A percentile compares a stretch with the other conserved stretches of the same genome.
These are phyloP conservation scores for Leccinum sublutescens DNA, from an alignment of 768 basidiomycete species.

Conservation along the genomic window DNA sequence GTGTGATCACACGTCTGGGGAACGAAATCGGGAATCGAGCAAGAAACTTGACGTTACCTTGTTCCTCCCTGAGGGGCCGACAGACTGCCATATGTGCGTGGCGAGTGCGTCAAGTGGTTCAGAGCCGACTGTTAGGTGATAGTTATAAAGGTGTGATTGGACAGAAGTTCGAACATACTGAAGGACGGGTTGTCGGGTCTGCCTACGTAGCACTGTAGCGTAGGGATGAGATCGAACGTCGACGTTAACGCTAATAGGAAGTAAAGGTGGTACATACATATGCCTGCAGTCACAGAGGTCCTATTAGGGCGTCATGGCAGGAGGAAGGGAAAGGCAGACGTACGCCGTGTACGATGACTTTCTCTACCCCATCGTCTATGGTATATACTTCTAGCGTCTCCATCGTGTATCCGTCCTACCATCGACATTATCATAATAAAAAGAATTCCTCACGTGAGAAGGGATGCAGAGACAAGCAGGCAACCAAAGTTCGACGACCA, in stretches of 20 bases:
- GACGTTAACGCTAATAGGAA: background rate
- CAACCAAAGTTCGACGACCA: background rate
- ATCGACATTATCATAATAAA: background rate
- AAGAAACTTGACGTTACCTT: constrained; percentile 49
- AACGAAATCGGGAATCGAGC: background rate
- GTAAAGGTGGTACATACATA: constrained; percentile 38
- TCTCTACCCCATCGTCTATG: constrained; percentile 48
- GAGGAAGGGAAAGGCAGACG: background rate
- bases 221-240: background rate
- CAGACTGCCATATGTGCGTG: constrained; percentile 64
- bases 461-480: background rate
- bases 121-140: constrained; percentile 60
- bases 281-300: constrained; percentile 37
- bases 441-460: background rate
- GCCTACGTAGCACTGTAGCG: constrained; percentile 77
- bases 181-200: constrained; percentile 87
- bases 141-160: background rate
- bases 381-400: constrained; percentile 75
- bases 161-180: constrained; percentile 42
- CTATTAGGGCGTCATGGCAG: background rate
- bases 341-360: constrained; percentile 55
- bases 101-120: constrained; percentile 74
- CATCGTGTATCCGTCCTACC: constrained; percentile 86
- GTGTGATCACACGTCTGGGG: background rate
- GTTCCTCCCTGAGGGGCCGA: constrained; percentile 88